These are phyloP conservation scores for Nidularia sp. DNA, from an alignment of 768 basidiomycete genomes.

Conservation along the genomic window DNA sequence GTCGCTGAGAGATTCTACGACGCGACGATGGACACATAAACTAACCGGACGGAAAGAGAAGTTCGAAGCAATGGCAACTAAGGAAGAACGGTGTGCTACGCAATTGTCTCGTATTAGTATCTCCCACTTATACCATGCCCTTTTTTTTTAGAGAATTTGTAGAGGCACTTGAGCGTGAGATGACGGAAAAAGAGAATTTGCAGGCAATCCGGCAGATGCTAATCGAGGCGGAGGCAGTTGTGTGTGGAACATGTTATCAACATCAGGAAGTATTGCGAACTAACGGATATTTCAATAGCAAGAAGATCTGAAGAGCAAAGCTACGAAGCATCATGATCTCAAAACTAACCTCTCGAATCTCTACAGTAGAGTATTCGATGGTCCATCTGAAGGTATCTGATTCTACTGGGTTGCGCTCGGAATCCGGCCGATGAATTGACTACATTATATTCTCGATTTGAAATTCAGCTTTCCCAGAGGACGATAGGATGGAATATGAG, in stretches of 20 bases:
- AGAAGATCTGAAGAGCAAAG: constrained; percentile 26
- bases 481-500: constrained; percentile 37
- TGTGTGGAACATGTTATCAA: constrained; percentile 12
- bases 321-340: constrained; percentile 17
- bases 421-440: no score
- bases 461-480: constrained; percentile 36
- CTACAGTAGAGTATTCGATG: constrained; percentile 38
- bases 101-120: background rate
- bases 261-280: constrained; percentile 15
- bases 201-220: constrained; percentile 24
- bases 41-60: constrained; percentile 36
- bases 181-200: constrained; percentile 29
- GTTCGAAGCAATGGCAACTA: constrained; percentile 34
- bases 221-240: constrained; percentile 29
- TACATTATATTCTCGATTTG: background rate
- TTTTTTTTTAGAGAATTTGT: constrained; percentile 34
- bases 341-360: constrained; percentile 32
- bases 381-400: constrained; percentile 32
- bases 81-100: constrained; percentile 37
- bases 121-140: background rate
- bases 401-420: no score
- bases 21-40: constrained; percentile 31
- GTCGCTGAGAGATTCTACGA: constrained; percentile 32
- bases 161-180: constrained; percentile 38
- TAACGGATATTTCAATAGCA: background rate